Percentiles rank a stretch among this genome's conserved stretches.
phyloP scores from a whole-genome alignment of 352 stramenopile species.

The Globisporangium nagaii region DNA sequence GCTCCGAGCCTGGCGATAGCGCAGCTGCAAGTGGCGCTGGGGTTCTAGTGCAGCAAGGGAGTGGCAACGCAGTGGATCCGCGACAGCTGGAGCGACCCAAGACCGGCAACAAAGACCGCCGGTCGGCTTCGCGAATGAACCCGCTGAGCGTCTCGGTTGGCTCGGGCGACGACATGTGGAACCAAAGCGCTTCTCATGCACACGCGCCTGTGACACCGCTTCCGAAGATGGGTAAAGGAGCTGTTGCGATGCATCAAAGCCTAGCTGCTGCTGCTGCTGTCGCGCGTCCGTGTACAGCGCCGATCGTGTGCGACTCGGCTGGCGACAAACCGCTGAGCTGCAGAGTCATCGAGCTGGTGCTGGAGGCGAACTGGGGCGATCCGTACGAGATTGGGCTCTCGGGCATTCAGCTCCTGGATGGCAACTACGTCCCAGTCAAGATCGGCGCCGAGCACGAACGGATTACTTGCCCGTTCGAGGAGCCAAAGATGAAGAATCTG shows the following conservation, averaged over 20 bases:
- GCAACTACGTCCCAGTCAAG: constrained; percentile 37
- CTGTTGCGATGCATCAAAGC: not conserved
- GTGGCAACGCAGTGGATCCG: constrained; percentile 7
- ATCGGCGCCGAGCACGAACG: constrained; percentile 19
- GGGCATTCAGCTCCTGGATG: constrained; percentile 56
- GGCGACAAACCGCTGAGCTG: constrained; percentile 40
- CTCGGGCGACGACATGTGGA: not conserved
- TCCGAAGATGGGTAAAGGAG: constrained; percentile 26
- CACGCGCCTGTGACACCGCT: constrained; percentile 32
- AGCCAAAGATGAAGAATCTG: constrained; percentile 27
- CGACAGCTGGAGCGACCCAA: constrained; percentile 40
- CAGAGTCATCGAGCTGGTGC: constrained; percentile 39
- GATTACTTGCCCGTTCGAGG: constrained; percentile 30
- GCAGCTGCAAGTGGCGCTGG: not conserved
- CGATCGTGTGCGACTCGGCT: constrained; percentile 38
- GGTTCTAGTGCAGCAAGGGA: not conserved
- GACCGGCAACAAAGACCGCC: constrained; percentile 38
- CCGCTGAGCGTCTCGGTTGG: constrained; percentile 13
- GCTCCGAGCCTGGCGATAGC: not conserved
- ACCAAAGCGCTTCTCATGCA: not conserved
- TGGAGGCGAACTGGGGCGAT: constrained; percentile 70
- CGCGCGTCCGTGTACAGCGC: constrained; percentile 50
- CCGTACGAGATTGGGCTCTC: constrained; percentile 60
- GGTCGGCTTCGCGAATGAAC: constrained; percentile 15
- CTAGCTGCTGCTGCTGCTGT: not conserved